Percentiles rank a stretch among this genome's conserved stretches.
These are phyloP conservation scores for Apiospora malaysiana DNA, from an alignment of 2,329 filamentous ascomycete genomes.

Conservation along the genomic window DNA sequence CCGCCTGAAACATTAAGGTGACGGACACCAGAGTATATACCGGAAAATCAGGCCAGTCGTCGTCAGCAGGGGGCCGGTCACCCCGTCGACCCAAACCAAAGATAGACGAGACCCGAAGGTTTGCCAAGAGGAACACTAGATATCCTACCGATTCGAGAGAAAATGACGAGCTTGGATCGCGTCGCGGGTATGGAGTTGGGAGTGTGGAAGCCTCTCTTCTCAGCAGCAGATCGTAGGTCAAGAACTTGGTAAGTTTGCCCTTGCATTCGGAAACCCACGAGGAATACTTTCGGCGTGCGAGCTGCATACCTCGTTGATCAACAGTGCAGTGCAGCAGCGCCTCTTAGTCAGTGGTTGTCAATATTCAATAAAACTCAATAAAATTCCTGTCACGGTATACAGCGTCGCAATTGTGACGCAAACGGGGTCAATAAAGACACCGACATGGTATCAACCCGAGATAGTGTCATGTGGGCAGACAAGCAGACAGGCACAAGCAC, in stretches of 20 bases:
- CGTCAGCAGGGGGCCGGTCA: constrained; percentile 7
- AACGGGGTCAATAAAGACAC: constrained; percentile 15
- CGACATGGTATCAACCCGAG: constrained; percentile 9
- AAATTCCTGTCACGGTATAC: not conserved
- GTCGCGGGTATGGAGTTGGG: not conserved
- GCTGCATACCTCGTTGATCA: not conserved
- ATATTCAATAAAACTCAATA: not conserved
- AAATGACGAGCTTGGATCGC: not conserved
- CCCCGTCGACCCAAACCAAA: not conserved
- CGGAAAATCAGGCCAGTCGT: constrained; percentile 1
- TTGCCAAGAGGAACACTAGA: not conserved
- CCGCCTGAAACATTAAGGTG: constrained; percentile 13
- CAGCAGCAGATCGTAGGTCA: not conserved
- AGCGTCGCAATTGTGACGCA: constrained; percentile 20
- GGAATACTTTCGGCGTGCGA: constrained; percentile 3
- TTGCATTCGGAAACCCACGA: not conserved
- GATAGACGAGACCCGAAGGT: not conserved
- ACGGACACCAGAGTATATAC: constrained; percentile 10
- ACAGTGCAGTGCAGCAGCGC: not conserved
- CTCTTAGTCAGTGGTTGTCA: not conserved
- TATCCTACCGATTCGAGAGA: not conserved
- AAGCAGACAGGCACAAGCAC: not conserved
- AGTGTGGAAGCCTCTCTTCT: not conserved
- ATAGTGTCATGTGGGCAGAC: constrained; percentile 3
- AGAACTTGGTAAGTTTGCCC: not conserved